Conservation (phyloP, 345 rosid genomes). For the Eucalyptus tenuipes region DNA sequence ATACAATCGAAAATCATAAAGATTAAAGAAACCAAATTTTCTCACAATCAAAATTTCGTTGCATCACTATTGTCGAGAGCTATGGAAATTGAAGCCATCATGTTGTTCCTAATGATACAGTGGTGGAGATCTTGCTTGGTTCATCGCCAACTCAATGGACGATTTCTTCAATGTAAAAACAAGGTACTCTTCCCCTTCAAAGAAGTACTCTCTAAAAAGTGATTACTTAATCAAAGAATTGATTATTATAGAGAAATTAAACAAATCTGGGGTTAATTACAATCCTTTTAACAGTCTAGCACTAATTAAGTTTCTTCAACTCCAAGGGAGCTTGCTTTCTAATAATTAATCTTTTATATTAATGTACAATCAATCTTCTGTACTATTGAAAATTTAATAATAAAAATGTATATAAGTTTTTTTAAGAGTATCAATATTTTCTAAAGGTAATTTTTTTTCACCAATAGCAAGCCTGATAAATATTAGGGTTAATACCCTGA, state of each 20-base stretch:
- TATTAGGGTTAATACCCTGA: background rate
- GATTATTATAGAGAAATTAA: background rate
- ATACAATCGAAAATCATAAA: background rate
- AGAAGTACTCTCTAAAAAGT: background rate
- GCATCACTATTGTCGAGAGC: background rate
- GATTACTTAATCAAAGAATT: background rate
- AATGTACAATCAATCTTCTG: too few species aligned
- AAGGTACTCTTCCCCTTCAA: background rate
- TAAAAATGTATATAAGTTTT: too few species aligned
- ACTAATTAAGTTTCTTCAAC: too few species aligned
- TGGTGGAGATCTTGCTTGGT: background rate
- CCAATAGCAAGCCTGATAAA: background rate
- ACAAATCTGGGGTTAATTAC: too few species aligned
- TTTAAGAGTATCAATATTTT: too few species aligned
- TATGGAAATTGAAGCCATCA: background rate
- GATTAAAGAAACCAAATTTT: background rate
- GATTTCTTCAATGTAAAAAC: background rate
- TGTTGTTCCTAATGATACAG: background rate
- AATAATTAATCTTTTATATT: too few species aligned
- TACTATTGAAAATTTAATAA: background rate
- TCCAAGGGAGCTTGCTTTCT: too few species aligned
- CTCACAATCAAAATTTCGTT: background rate
- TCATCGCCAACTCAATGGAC: background rate
- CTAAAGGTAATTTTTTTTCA: background rate
- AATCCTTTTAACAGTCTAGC: too few species aligned